A percentile compares a stretch with the other conserved stretches of the same genome.
phyloP scores from a whole-genome alignment of 441 rosid species.

The Erodium moschatum region DNA sequence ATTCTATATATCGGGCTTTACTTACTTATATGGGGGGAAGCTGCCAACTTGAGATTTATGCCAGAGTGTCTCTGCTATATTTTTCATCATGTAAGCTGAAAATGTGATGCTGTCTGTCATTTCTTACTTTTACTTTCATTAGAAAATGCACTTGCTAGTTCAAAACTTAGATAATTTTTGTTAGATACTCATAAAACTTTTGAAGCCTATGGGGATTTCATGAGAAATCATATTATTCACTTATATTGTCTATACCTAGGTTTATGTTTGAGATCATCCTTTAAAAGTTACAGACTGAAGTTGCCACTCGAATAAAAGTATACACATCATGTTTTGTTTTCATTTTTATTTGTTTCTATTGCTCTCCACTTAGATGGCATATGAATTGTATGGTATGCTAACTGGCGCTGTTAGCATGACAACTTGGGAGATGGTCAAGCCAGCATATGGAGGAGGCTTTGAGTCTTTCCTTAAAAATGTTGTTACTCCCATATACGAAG shows the following conservation, averaged over 20 bases:
- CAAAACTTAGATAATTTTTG: no score
- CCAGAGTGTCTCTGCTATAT: constrained; percentile 91
- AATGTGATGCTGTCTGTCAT: constrained; percentile 8
- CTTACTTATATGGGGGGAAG: constrained; percentile 99
- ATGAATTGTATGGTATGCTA: constrained; percentile 74
- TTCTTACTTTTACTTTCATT: not conserved
- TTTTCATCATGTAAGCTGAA: constrained; percentile 79
- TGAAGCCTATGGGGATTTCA: no score
- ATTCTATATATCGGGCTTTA: constrained; percentile 77
- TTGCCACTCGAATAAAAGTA: no score
- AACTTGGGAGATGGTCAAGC: constrained; percentile 52
- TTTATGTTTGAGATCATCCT: no score
- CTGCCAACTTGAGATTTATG: constrained; percentile 90
- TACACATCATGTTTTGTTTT: not conserved
- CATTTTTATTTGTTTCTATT: not conserved
- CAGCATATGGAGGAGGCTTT: constrained; percentile 57
- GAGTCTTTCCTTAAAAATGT: constrained; percentile 73
- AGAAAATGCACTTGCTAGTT: not conserved
- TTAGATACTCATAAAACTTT: no score
- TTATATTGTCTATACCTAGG: no score
- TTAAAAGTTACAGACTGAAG: no score
- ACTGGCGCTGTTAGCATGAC: constrained; percentile 41
- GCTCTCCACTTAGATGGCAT: constrained; percentile 60
- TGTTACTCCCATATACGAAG: constrained; percentile 69
- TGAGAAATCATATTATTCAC: no score